Evolutionary conservation across 495 filamentous ascomycete genomes (phyloP), one percentile per base, ranked within the genome.

Genomic region (Aspergillus affinis): DNA sequence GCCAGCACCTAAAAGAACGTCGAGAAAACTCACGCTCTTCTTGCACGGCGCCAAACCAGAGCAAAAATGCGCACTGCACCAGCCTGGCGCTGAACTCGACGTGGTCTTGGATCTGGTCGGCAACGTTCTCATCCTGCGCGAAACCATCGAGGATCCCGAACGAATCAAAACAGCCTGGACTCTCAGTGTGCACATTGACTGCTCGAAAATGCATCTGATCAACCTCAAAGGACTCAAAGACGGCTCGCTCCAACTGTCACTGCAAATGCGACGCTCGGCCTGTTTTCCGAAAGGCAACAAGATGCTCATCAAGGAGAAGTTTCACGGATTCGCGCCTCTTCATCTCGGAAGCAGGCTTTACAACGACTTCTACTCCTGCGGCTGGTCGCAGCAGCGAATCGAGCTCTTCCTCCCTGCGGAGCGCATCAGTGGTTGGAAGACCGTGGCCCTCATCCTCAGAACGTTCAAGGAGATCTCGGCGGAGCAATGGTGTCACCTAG

Each of bases 171-270:
- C 56, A 18, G 29, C 36, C 32, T 71, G 46, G 54, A 61, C 30
- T 12, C 50, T 69, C 51, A 55, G 58, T 53, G 26, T 54, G 48
- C 58, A 13, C 0, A 57, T 68, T 21, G 52, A 61, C 12, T 29
- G 29, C n/a, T 53, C 50, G 18, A 60, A 67, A 48, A 62, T 65
- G 56, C 53, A 50, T 5, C 69, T 75, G 27, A 36, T 65, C 29
- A 72, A 75, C 56, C 63, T 75, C 32, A 53, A 67, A 46, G 73
- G 69, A 10, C 65, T 71, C 6, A 26, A 57, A 3, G 68, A 74
- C 32, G 59, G 65, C 57, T 70, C 69, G 6, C 60, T 75, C 20
- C 55, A 70, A 4, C 59, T 75, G 2, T 61, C 71, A 9, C 6
- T 71, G 7, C 48, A 48, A 15, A 59, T 71, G 18, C 55, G 48